Percentiles rank a stretch among this genome's conserved stretches.
Evolutionary conservation across 192 early-diverging fungal species (phyloP).

Genomic region (Coemansia sp.): DNA sequence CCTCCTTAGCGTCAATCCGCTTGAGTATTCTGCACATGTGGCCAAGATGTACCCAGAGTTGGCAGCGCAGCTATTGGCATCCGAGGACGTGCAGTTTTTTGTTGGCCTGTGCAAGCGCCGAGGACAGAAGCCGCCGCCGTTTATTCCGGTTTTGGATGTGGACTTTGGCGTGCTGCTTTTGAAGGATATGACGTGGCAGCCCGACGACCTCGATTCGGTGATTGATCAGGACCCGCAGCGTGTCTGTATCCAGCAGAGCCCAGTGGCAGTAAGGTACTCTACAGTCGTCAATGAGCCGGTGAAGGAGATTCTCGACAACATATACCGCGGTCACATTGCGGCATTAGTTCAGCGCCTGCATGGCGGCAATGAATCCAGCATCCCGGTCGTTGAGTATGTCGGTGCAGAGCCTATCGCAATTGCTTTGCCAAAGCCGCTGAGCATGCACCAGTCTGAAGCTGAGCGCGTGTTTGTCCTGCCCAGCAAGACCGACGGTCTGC

Average conservation of each 20-base stretch:
- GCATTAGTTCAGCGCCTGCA: constrained; percentile 74
- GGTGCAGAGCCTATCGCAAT: constrained; percentile 15
- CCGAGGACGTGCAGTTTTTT: constrained; percentile 40
- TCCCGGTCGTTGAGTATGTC: constrained; percentile 80
- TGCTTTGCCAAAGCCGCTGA: not conserved
- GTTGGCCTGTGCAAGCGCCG: constrained; percentile 50
- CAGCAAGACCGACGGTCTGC: not conserved
- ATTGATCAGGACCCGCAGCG: constrained; percentile 83
- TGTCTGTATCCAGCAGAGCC: constrained; percentile 85
- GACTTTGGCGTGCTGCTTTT: constrained; percentile 91
- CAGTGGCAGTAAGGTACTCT: constrained; percentile 75
- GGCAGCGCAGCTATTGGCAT: constrained; percentile 7
- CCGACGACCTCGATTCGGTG: constrained; percentile 83
- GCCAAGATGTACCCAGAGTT: constrained; percentile 11
- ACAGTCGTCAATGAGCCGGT: constrained; percentile 80
- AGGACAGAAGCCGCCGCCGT: constrained; percentile 86
- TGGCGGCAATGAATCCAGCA: constrained; percentile 52
- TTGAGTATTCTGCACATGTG: constrained; percentile 15
- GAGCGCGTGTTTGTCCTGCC: constrained; percentile 11
- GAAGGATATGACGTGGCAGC: constrained; percentile 92
- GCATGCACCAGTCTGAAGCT: not conserved
- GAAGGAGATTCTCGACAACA: constrained; percentile 82
- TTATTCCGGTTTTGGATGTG: constrained; percentile 84
- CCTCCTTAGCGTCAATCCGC: not conserved
- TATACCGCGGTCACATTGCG: constrained; percentile 77